Base-by-base conservation (phyloP, 305 asterid genomes). In the Fraxinus baroniana region DNA sequence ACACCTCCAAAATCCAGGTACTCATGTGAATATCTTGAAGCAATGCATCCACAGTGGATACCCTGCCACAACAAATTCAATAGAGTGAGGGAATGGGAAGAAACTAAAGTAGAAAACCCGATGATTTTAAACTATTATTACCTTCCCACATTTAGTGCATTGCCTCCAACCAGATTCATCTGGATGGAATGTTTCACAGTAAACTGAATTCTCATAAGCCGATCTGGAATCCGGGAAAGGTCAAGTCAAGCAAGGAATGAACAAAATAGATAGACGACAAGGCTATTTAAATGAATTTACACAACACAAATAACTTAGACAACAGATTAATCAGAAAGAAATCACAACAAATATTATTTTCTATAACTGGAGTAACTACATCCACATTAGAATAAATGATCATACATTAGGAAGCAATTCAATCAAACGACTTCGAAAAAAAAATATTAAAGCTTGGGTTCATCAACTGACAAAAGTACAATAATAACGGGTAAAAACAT, bases 151-250 rank as follows among this genome's bases (percentile, higher is more conserved):
- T 24, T 78, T 46, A 57, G 68, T 85, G 84, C 92, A 90, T 68
- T 88, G 89, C 82, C 90, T 86, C 92, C 92, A 90, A 85, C 91
- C 92, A 74, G 87, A 60, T 78, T 86, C 90, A 0, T 82, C 86
- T 84, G 8, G 64, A 81, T 90, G 92, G 88, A 90, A 90, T 18
- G 83, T 88, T 37, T 84, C 88, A 49, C 92, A 90, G 81, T 80
- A 90, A 49, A 80, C 70, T 15, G 76, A 79, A 57, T 85, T 84
- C 66, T 90, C 92, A 74, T 83, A 88, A 39, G 87, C 87, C 39
- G 82, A 57, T 72, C 92, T 90, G 73, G 77, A 81, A 44, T 72
- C 33, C 78, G 80, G 26, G 4, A 15, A 26, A 12, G n/a, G 39
- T 26, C 46, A 35, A 13, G 82, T 39, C 64, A 74, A 10, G 44